Conservation (phyloP, 305 asterid species). For the Solanum chacoense region DNA sequence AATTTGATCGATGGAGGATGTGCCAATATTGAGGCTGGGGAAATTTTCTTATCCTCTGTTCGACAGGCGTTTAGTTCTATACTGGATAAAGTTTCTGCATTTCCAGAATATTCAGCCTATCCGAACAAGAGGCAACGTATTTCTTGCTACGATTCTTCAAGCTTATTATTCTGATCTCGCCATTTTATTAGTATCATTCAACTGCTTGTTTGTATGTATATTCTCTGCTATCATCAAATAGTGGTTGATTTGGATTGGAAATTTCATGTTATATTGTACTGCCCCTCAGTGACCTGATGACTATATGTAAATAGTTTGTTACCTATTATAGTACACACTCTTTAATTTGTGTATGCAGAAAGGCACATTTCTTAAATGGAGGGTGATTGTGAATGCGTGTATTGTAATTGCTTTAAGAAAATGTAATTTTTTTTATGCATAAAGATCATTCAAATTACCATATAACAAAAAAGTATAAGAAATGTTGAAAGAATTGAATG, state of each 20-base stretch:
- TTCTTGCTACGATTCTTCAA: slow-evolving; percentile 20
- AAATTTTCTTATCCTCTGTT: slow-evolving; percentile 14
- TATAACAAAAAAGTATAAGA: background rate
- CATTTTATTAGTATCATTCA: background rate
- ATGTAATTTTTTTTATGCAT: background rate
- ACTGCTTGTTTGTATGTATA: background rate
- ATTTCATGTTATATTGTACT: background rate
- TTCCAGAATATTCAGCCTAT: slow-evolving; percentile 27
- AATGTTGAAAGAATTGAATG: background rate
- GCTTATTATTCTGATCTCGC: background rate
- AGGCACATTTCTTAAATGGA: background rate
- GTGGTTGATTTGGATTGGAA: background rate
- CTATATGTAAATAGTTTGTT: background rate
- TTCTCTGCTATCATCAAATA: background rate
- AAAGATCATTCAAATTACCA: background rate
- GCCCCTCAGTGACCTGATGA: background rate
- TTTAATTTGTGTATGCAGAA: background rate
- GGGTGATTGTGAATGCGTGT: background rate
- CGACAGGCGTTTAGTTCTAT: slow-evolving; percentile 31
- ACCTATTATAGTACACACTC: background rate
- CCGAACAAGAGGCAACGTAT: slow-evolving; percentile 24
- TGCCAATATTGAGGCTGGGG: background rate
- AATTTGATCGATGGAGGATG: background rate
- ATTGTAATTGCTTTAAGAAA: background rate
- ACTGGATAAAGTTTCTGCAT: slow-evolving; percentile 46